Conservation (phyloP, 2,329 filamentous ascomycete species). For the Botrytis porri region DNA sequence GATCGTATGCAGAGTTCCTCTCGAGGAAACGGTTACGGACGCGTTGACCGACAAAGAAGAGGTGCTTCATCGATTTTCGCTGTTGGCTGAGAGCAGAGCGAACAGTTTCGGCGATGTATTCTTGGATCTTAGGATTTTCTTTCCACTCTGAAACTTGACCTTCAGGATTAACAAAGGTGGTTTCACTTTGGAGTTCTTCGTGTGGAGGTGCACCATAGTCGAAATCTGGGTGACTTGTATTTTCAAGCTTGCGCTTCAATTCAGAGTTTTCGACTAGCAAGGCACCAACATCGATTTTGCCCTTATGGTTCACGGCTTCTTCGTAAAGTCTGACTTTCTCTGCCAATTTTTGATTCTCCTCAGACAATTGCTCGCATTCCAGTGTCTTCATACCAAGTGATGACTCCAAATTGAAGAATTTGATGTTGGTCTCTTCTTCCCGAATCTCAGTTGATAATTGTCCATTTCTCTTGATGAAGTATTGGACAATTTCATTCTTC, state of each 20-base stretch:
- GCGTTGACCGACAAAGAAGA: conserved; percentile 19
- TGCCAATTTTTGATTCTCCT: conserved; percentile 14
- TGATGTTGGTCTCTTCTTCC: conserved; percentile 15
- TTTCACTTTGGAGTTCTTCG: conserved; percentile 17
- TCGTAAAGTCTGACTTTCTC: conserved; percentile 17
- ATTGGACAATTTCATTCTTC: conserved; percentile 20
- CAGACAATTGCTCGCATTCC: conserved; percentile 15
- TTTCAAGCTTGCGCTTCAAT: conserved; percentile 14
- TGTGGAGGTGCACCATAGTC: conserved; percentile 9
- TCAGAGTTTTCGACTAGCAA: conserved; percentile 19
- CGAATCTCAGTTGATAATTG: conserved; percentile 15
- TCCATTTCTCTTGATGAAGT: conserved; percentile 16
- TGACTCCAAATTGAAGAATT: conserved; percentile 14
- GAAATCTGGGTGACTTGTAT: neutral
- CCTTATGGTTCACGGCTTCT: conserved; percentile 19
- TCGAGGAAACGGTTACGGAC: conserved; percentile 19
- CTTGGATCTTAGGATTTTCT: conserved; percentile 15
- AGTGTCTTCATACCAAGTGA: conserved; percentile 12
- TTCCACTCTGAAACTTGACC: conserved; percentile 10
- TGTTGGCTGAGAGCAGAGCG: conserved; percentile 13
- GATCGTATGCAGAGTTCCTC: conserved; percentile 13
- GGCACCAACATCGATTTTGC: conserved; percentile 18
- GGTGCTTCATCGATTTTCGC: conserved; percentile 20
- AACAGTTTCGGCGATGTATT: conserved; percentile 14
- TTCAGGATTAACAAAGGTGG: conserved; percentile 12